Evolutionary conservation across 371 early-diverging fungal species (phyloP).

Genomic region (Mucor sp.): DNA sequence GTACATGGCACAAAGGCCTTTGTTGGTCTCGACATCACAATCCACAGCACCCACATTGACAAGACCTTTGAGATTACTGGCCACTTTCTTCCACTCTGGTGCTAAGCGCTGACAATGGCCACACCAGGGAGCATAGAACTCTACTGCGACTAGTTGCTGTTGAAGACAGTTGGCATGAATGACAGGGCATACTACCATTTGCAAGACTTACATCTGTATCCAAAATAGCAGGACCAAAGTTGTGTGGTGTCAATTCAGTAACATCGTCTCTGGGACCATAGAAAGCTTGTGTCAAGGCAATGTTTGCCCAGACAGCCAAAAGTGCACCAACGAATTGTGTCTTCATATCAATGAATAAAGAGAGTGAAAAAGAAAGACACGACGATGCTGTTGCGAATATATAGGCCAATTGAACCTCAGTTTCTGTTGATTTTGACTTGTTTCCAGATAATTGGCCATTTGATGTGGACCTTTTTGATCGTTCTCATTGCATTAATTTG

Average conservation of each 20-base stretch:
- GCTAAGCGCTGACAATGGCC: constrained; percentile 89
- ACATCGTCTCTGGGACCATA: constrained; percentile 64
- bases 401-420: constrained; percentile 2
- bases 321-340: constrained; percentile 11
- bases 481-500: neutral
- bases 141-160: constrained; percentile 79
- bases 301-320: constrained; percentile 20
- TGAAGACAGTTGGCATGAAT: neutral
- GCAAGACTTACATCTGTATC: constrained; percentile 60
- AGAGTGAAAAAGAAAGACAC: neutral
- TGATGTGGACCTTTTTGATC: neutral
- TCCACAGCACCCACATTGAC: constrained; percentile 86
- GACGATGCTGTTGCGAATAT: neutral
- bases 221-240: constrained; percentile 71
- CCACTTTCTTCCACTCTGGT: constrained; percentile 89
- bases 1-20: constrained; percentile 74
- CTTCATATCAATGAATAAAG: constrained; percentile 9
- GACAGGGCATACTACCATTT: neutral
- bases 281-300: constrained; percentile 34
- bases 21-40: constrained; percentile 84
- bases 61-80: constrained; percentile 77
- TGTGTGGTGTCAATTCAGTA: constrained; percentile 57
- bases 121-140: constrained; percentile 95
- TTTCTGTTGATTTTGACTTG: neutral
- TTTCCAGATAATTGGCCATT: neutral